Evolutionary conservation across 2,329 filamentous ascomycete species (phyloP), one percentile per base, ranked within the genome.

Genomic region (Phaeosphaeriaceae sp.): DNA sequence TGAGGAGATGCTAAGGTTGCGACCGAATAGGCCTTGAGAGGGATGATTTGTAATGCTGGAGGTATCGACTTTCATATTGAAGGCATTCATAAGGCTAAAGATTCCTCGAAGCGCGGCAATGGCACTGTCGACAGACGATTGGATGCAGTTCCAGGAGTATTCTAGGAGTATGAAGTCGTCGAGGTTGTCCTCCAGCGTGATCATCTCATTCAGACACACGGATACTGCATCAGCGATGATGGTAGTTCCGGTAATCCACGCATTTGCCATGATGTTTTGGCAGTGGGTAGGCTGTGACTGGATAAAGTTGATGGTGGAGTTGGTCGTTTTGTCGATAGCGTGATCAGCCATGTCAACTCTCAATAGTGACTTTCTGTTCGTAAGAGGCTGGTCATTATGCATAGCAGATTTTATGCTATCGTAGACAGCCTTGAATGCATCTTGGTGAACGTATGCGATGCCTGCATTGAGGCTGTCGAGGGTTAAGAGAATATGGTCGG

Each of bases 111-210:
- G 60, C 9, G 74, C 76, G 5, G 74, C 71, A 28, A 76, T 71
- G 28, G 74, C 70, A 7, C 71, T 66, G 29, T 74, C 68, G 3
- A 76, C 71, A 0, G 74, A 72, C 7, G 67, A 71, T 46, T 78
- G 75, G 34, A 79, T 76, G 8, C 58, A 69, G 17, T 66, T 73
- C 71, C 74, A 78, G 33, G 71, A 70, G 46, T 77, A 76, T 48
- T 79, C 76, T 7, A 79, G 66, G 2, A 73, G 72, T 46, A 79
- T 77, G 52, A 77, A 77, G 60, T 79, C 76, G 47, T 76, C 67
- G 38, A 77, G 64, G 54, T 69, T 71, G 4, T 67, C 51, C 33
- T 78, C 76, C 4, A 79, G 59, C 6, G 59, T 50, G 13, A 73
- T 66, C 55, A 78, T 73, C 41, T 78, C 64, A 30, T 70, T 66